Evolutionary conservation across 345 rosid genomes (phyloP).

Genomic region (Gossypium raimondii): DNA sequence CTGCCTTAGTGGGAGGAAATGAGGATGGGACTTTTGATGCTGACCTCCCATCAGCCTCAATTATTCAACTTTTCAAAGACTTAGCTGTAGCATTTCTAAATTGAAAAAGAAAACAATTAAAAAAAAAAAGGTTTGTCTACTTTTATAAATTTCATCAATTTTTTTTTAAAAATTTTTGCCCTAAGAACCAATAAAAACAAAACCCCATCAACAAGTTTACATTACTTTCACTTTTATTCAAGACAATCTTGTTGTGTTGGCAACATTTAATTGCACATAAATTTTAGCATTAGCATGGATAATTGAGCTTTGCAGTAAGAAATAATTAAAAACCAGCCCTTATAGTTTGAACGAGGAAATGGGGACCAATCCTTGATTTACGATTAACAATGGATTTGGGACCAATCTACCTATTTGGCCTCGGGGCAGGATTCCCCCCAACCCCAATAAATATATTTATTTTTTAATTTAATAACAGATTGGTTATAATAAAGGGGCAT

Average conservation of each 20-base stretch:
- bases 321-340: not conserved
- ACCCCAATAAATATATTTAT: not conserved
- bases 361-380: not conserved
- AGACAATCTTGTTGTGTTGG: not conserved
- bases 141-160: not conserved
- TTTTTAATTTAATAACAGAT: no score
- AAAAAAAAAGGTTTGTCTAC: not conserved
- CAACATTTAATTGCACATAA: constrained; percentile 5
- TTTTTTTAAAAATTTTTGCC: not conserved
- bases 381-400: not conserved
- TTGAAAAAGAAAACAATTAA: not conserved
- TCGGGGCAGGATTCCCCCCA: constrained; percentile 1
- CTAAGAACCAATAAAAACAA: not conserved
- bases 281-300: not conserved
- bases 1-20: constrained; percentile 1
- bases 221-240: not conserved
- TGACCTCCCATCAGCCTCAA: constrained; percentile 25
- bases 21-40: constrained; percentile 1
- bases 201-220: not conserved
- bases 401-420: constrained; percentile 7
- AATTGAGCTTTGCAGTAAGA: constrained; percentile 11
- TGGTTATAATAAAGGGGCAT: no score
- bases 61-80: constrained; percentile 1
- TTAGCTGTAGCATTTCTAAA: not conserved
- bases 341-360: not conserved